These are phyloP conservation scores for Aegilops tauschii DNA, from an alignment of 176 grass and related monocot genomes.

Conservation along the genomic window DNA sequence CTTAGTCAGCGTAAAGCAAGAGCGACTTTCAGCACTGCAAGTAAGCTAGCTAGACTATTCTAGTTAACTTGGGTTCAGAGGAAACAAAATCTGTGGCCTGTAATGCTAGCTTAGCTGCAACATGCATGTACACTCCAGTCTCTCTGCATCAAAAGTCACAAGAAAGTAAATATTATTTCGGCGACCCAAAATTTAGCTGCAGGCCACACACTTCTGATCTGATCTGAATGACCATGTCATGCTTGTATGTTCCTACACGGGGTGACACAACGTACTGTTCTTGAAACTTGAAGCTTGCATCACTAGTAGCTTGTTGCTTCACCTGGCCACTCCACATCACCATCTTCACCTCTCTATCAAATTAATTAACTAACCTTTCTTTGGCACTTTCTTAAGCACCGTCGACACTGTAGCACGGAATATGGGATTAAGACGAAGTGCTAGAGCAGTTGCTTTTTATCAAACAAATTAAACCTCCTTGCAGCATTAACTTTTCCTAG, in stretches of 20 bases:
- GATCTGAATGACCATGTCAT: background rate
- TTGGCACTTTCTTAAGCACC: background rate
- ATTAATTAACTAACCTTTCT: background rate
- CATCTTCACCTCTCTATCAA: background rate
- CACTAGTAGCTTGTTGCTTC: background rate
- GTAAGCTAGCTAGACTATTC: conserved; percentile 2
- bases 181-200: background rate
- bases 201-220: background rate
- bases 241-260: background rate
- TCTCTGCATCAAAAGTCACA: conserved; percentile 42
- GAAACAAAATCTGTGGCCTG: conserved; percentile 4
- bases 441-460: background rate
- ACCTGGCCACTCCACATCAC: background rate
- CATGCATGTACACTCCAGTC: background rate
- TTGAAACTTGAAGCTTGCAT: conserved; percentile 32
- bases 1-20: conserved; percentile 33
- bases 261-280: background rate
- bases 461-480: background rate
- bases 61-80: conserved; percentile 26
- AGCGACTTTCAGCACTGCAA: conserved; percentile 31
- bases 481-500: background rate
- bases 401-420: conserved; percentile 13
- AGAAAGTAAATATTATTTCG: conserved; percentile 12
- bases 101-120: too few relatives aligned
- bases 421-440: background rate